These are phyloP conservation scores for Wickerhamomyces sp. DNA, from an alignment of 1,139 yeast species.

Conservation along the genomic window DNA sequence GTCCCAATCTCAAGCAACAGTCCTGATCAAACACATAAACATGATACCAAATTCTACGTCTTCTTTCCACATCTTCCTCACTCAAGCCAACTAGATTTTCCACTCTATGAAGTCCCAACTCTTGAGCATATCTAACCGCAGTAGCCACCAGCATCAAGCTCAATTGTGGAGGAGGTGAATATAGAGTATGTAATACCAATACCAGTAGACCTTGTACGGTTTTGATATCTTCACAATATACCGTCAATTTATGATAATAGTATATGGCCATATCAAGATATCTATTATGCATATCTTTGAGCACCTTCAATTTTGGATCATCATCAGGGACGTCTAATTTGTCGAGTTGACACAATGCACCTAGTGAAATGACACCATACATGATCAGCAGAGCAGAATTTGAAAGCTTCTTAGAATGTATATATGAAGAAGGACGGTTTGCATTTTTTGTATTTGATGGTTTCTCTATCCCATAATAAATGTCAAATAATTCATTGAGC, in stretches of 20 bases:
- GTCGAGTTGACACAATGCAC: constrained; percentile 10
- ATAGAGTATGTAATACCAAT: constrained; percentile 42
- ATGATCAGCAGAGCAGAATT: constrained; percentile 18
- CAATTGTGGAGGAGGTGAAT: constrained; percentile 38
- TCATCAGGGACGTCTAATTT: neutral
- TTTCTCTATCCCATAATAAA: constrained; percentile 7
- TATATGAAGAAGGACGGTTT: neutral
- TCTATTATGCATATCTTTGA: constrained; percentile 4
- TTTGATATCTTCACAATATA: constrained; percentile 46
- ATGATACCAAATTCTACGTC: constrained; percentile 50
- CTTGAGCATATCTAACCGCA: constrained; percentile 57
- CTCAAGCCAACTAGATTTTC: constrained; percentile 42
- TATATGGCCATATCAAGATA: constrained; percentile 31
- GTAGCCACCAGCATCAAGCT: constrained; percentile 43
- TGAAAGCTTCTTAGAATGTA: constrained; percentile 6
- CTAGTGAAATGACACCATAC: constrained; percentile 12
- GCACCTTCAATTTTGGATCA: neutral
- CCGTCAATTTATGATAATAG: constrained; percentile 43
- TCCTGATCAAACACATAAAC: constrained; percentile 53
- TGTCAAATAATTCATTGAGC: constrained; percentile 9
- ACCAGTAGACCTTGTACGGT: constrained; percentile 47
- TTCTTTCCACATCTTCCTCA: constrained; percentile 32
- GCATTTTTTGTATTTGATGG: neutral
- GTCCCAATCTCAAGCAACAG: constrained; percentile 50
- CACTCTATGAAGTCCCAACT: constrained; percentile 58